Base-by-base conservation (phyloP, 345 rosid genomes). In the Gossypium ekmanianum region DNA sequence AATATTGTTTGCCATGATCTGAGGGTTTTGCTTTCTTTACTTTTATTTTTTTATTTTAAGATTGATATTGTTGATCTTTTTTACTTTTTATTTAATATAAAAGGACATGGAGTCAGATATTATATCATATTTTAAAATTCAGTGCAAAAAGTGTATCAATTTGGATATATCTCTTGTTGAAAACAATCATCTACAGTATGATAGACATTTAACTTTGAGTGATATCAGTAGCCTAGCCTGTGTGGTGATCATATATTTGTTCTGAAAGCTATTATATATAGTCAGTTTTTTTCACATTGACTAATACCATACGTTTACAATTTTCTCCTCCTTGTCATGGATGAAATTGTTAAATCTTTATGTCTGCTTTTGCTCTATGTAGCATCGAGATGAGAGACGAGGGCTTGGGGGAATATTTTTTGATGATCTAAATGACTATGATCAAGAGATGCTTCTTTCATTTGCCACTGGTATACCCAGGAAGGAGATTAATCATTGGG, bases 351-450 rank as follows among this genome's bases (percentile, higher is more conserved):
- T 71, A 56, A 50, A 55, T 4, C 47, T 67, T 50, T 71, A 9
- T 56, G 55, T 72, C 61, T 3, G n/a, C 16, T 27, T 20, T 34
- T 66, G 70, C 24, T 73, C 5, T 78, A 22, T 92, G 81, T 86
- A 95, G 99, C 99, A 95, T 74, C 92, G 96, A 68, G 88, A 72
- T 70, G 99, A 95, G 87, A 87, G 99, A 72, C 85, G 98, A 83
- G 98, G 99, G 74, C 96, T 95, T 77, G 99, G 99, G 64, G 99
- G 99, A 61, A 88, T 95, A 68, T 95, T 95, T 84, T 95, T 95
- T 79, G 99, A 95, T 83, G 99, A 95, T 84, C 88, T 95, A 75
- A 91, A 93, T 81, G 90, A 91, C 73, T 84, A 86, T 47, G 96
- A 93, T 84, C 98, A 91, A 64, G 99, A 93, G 77, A 95, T 93